phyloP scores from a whole-genome alignment of 208 protist genomes.

The Leishmania tarentolae region DNA sequence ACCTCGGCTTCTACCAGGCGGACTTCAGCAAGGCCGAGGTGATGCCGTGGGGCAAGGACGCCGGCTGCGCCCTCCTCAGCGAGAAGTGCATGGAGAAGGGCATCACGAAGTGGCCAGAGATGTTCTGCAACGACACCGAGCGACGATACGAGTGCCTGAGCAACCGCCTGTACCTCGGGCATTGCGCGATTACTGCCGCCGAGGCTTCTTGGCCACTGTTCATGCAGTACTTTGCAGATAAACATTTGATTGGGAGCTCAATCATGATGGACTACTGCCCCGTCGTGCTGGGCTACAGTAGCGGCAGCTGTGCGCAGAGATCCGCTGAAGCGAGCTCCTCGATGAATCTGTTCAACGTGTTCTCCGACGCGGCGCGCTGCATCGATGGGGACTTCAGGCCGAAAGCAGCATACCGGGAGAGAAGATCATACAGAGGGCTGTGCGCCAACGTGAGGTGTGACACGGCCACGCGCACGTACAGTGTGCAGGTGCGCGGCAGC shows the following conservation, averaged over 20 bases:
- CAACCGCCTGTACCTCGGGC: not conserved
- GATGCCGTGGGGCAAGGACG: conserved; percentile 72
- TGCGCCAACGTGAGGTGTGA: conserved; percentile 9
- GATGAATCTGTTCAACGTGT: not conserved
- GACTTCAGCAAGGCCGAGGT: conserved; percentile 62
- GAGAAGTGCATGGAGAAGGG: conserved; percentile 44
- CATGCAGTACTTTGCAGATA: conserved; percentile 22
- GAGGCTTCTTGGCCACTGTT: conserved; percentile 5
- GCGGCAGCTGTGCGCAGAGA: conserved; percentile 32
- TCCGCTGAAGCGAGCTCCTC: not conserved
- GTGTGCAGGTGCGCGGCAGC: conserved; percentile 4
- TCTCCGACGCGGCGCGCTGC: conserved; percentile 7
- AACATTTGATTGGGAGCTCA: not conserved
- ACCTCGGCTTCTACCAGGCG: conserved; percentile 82
- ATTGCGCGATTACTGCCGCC: not conserved
- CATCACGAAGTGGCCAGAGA: conserved; percentile 38
- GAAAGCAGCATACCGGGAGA: not conserved
- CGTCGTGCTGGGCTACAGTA: not conserved
- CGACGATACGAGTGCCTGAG: not conserved
- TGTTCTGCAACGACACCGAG: conserved; percentile 48
- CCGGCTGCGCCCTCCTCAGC: conserved; percentile 57
- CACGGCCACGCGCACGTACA: conserved; percentile 9
- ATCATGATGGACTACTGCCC: not conserved
- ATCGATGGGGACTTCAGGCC: not conserved
- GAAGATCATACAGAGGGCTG: not conserved